These are phyloP conservation scores for Trypanosoma conorhini DNA, from an alignment of 208 protist species.

Conservation along the genomic window DNA sequence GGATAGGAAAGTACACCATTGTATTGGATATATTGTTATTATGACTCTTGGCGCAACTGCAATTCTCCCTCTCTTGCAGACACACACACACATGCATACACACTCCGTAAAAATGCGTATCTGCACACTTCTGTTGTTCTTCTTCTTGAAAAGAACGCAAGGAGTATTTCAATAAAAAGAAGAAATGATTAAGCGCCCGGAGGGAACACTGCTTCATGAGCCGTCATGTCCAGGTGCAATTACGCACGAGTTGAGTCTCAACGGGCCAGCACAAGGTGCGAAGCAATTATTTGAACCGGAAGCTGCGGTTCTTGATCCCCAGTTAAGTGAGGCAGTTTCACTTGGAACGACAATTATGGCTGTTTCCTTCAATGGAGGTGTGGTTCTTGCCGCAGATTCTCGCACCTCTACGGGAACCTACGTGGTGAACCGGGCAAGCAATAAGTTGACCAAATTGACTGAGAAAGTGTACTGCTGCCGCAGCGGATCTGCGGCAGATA, in stretches of 20 bases:
- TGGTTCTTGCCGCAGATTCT: slow-evolving; percentile 97
- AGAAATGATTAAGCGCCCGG: slow-evolving; percentile 76
- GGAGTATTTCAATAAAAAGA: slow-evolving; percentile 22
- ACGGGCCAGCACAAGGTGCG: slow-evolving; percentile 62
- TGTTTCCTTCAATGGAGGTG: slow-evolving; percentile 96
- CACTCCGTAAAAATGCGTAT: not conserved
- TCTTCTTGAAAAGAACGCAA: slow-evolving; percentile 7
- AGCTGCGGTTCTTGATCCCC: slow-evolving; percentile 77
- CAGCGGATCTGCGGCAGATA: slow-evolving; percentile 98
- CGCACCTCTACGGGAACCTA: slow-evolving; percentile 97
- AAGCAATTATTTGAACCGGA: slow-evolving; percentile 76
- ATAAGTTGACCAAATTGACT: slow-evolving; percentile 98
- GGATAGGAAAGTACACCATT: not conserved
- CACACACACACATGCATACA: not conserved
- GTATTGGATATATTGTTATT: not conserved
- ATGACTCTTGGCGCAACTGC: not conserved
- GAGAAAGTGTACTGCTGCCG: slow-evolving; percentile 98
- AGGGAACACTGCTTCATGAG: slow-evolving; percentile 70
- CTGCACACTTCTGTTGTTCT: not conserved
- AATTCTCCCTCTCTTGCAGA: slow-evolving; percentile 9
- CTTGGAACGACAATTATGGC: slow-evolving; percentile 98
- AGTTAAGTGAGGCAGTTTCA: slow-evolving; percentile 83
- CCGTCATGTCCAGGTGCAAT: slow-evolving; percentile 70
- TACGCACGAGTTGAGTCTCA: slow-evolving; percentile 43
- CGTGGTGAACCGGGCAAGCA: slow-evolving; percentile 97